These are phyloP conservation scores for Phoenix dactylifera DNA, from an alignment of 176 grass and related monocot species.

Conservation along the genomic window DNA sequence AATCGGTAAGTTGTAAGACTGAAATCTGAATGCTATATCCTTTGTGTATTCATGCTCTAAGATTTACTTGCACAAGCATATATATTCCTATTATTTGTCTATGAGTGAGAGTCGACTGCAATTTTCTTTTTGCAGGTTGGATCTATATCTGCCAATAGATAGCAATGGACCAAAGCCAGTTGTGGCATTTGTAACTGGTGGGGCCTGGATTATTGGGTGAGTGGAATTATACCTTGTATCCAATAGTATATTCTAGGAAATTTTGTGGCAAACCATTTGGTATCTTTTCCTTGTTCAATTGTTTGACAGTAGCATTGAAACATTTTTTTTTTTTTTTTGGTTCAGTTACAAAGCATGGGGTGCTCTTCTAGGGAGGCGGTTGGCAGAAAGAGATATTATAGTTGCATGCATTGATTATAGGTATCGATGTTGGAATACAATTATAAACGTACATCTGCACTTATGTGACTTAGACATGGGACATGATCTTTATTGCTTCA, in stretches of 20 bases:
- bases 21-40: not conserved
- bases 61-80: too few relatives aligned
- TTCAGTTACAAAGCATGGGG: slow-evolving; percentile 98
- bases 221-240: slow-evolving; percentile 21
- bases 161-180: slow-evolving; percentile 55
- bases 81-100: not conserved
- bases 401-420: slow-evolving; percentile 99
- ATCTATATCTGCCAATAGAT: slow-evolving; percentile 79
- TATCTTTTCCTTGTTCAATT: not conserved
- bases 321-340: not conserved
- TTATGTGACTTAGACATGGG: too few relatives aligned
- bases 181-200: slow-evolving; percentile 91
- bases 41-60: too few relatives aligned
- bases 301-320: not conserved
- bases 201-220: slow-evolving; percentile 99
- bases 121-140: slow-evolving; percentile 47
- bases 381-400: slow-evolving; percentile 91
- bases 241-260: not conserved
- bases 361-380: slow-evolving; percentile 74
- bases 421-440: slow-evolving; percentile 17
- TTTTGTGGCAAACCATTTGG: not conserved
- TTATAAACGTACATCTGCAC: too few relatives aligned
- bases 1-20: slow-evolving; percentile 46
- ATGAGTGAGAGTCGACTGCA: slow-evolving; percentile 10
- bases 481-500: too few relatives aligned